phyloP scores from a whole-genome alignment of 331 rosid species.

The Cydonia oblonga region DNA sequence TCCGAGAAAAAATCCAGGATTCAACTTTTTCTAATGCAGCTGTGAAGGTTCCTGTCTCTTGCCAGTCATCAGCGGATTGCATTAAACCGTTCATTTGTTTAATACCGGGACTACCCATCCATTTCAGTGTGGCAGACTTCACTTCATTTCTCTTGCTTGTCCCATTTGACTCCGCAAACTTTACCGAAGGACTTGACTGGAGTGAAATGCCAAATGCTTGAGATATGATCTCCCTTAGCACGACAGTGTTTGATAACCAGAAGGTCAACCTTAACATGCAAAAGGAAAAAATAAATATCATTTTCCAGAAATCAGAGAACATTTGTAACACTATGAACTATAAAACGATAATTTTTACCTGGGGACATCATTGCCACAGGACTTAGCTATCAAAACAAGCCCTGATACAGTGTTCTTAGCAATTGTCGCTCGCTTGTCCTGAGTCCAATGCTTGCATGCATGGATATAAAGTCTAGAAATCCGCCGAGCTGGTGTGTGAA shows the following conservation, averaged over 20 bases:
- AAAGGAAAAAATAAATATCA: constrained; percentile 3
- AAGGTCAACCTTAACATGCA: constrained; percentile 54
- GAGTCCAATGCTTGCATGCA: constrained; percentile 78
- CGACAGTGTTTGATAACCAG: constrained; percentile 83
- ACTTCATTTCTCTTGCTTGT: constrained; percentile 36
- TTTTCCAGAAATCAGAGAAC: constrained; percentile 7
- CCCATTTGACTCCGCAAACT: constrained; percentile 39
- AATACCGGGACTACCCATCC: constrained; percentile 39
- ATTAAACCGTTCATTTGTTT: constrained; percentile 40
- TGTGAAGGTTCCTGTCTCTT: constrained; percentile 74
- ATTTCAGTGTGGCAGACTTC: constrained; percentile 31
- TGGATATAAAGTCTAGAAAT: constrained; percentile 79
- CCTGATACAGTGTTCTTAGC: constrained; percentile 78
- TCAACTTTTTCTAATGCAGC: constrained; percentile 71
- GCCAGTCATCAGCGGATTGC: constrained; percentile 63
- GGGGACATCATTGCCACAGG: constrained; percentile 89
- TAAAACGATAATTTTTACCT: constrained; percentile 36
- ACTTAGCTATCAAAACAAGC: constrained; percentile 74
- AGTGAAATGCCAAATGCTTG: constrained; percentile 60
- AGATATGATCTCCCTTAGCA: constrained; percentile 65
- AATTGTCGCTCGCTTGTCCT: constrained; percentile 50
- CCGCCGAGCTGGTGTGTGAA: constrained; percentile 95
- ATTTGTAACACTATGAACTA: background rate
- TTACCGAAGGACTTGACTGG: constrained; percentile 32
- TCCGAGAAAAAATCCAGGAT: constrained; percentile 90